Conservation (phyloP, 345 rosid species). For the Gossypioides kirkii region DNA sequence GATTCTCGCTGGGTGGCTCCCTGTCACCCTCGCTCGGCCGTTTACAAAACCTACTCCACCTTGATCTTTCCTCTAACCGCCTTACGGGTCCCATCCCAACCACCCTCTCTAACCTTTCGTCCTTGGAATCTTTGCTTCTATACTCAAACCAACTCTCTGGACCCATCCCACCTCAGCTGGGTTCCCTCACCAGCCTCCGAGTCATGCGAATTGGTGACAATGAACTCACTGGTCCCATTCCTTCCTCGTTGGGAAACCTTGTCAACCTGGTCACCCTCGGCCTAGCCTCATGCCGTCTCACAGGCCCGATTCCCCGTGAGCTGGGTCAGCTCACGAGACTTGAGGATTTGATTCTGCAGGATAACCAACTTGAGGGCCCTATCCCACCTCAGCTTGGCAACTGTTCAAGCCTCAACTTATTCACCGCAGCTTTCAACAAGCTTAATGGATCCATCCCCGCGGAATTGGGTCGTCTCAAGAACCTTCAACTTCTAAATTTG, state of each 20-base stretch:
- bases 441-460: conserved; percentile 73
- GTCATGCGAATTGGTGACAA: conserved; percentile 77
- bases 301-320: conserved; percentile 59
- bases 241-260: conserved; percentile 57
- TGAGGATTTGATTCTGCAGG: conserved; percentile 48
- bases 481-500: conserved; percentile 55
- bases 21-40: conserved; percentile 61
- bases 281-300: conserved; percentile 70
- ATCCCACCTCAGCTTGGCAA: conserved; percentile 71
- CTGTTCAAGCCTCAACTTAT: conserved; percentile 52
- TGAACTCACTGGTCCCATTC: conserved; percentile 65
- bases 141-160: conserved; percentile 86
- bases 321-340: conserved; percentile 49
- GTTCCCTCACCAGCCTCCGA: conserved; percentile 48
- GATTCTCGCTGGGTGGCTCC: conserved; percentile 55
- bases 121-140: conserved; percentile 71
- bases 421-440: conserved; percentile 51
- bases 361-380: conserved; percentile 62
- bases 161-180: conserved; percentile 67
- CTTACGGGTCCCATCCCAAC: conserved; percentile 89
- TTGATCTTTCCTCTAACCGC: conserved; percentile 84
- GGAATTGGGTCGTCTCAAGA: conserved; percentile 47
- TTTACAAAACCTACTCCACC: conserved; percentile 68
- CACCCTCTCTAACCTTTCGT: conserved; percentile 65
- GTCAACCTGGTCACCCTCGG: conserved; percentile 52